A percentile compares a stretch with the other conserved stretches of the same genome.
phyloP scores from a whole-genome alignment of 768 basidiomycete species.

The Tremella fuciformis region DNA sequence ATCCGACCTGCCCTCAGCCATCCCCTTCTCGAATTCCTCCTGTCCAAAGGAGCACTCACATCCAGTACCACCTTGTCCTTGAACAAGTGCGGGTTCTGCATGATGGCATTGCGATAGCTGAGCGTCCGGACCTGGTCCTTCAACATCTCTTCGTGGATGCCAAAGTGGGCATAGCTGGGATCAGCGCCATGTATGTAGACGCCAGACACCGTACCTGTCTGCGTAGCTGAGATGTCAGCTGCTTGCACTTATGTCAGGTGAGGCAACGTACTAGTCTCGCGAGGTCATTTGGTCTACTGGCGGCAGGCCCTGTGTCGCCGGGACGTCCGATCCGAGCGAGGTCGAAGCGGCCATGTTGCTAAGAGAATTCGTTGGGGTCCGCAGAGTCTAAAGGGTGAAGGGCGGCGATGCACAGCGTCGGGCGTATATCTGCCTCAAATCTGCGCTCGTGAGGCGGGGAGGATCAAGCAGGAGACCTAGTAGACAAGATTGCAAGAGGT shows the following conservation, averaged over 20 bases:
- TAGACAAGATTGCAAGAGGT: background rate
- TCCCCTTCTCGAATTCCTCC: background rate
- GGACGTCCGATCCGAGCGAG: constrained; percentile 10
- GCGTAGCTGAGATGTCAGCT: constrained; percentile 36
- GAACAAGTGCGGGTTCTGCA: constrained; percentile 92
- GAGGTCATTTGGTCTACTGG: constrained; percentile 48
- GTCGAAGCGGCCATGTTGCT: constrained; percentile 13
- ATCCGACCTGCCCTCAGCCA: constrained; percentile 63
- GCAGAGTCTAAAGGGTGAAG: background rate
- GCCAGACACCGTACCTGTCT: constrained; percentile 32
- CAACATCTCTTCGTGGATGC: constrained; percentile 99
- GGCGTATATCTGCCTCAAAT: background rate
- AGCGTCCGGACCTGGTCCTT: constrained; percentile 94
- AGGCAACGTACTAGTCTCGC: constrained; percentile 48
- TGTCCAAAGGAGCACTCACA: constrained; percentile 31
- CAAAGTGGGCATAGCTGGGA: constrained; percentile 39
- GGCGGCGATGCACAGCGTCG: background rate
- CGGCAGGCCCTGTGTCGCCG: constrained; percentile 31
- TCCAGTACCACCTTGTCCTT: constrained; percentile 93
- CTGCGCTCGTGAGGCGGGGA: background rate
- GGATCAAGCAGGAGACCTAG: background rate
- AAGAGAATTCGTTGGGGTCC: background rate
- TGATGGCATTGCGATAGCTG: constrained; percentile 89
- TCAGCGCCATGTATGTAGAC: background rate
- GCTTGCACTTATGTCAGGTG: background rate